Conservation (phyloP, 441 rosid species). For the Pelargonium myrrhifolium region DNA sequence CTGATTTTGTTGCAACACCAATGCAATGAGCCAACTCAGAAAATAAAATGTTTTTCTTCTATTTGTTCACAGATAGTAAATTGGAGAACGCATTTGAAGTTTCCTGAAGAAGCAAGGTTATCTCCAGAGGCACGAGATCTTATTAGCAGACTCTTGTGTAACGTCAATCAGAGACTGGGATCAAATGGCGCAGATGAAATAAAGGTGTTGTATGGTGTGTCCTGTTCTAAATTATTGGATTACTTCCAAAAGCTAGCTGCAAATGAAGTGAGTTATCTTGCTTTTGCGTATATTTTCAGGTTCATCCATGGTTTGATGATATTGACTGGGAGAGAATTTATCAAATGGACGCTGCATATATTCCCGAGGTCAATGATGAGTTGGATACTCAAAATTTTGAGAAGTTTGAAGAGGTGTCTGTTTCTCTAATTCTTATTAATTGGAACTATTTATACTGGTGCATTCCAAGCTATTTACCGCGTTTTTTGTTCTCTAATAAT, state of each 20-base stretch:
- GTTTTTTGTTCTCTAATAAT: too few relatives aligned
- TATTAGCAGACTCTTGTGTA: constrained; percentile 48
- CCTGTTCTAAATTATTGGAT: background rate
- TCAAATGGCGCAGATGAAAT: constrained; percentile 50
- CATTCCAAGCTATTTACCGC: too few relatives aligned
- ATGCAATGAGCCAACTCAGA: background rate
- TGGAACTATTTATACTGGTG: too few relatives aligned
- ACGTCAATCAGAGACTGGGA: constrained; percentile 53
- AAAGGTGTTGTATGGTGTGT: constrained; percentile 31
- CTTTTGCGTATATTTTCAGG: constrained; percentile 19
- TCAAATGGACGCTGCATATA: constrained; percentile 48
- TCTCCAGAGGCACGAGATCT: constrained; percentile 53
- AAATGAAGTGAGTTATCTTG: background rate
- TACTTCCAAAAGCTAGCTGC: background rate
- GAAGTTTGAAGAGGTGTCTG: constrained; percentile 54
- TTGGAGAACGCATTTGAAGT: constrained; percentile 50
- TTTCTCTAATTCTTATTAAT: constrained; percentile 3
- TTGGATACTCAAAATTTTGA: constrained; percentile 61
- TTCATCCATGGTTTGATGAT: constrained; percentile 55
- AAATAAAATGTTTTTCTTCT: background rate
- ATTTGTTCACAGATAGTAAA: constrained; percentile 39
- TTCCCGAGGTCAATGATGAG: constrained; percentile 49
- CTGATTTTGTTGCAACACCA: background rate
- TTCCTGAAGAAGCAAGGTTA: constrained; percentile 48
- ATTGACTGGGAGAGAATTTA: constrained; percentile 46